Conservation (phyloP, 257 asterid species). For the Ocimum tenuiflorum region DNA sequence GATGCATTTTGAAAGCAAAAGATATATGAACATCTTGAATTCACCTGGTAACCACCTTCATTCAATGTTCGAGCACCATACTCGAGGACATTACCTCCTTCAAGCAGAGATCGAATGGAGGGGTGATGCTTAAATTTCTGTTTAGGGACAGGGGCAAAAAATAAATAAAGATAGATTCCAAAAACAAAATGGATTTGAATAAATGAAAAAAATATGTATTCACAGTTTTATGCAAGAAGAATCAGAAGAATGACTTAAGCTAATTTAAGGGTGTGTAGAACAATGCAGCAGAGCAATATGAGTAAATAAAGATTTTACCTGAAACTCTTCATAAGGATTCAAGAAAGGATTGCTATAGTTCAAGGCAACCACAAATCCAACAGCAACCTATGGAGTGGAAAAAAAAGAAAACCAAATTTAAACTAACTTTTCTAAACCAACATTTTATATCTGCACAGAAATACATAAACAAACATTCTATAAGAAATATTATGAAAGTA, state of each 20-base stretch:
- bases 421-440: neutral
- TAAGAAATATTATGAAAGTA: neutral
- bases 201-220: neutral
- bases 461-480: neutral
- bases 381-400: conserved; percentile 50
- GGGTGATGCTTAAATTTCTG: conserved; percentile 94
- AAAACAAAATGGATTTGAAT: too few species aligned
- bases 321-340: conserved; percentile 94
- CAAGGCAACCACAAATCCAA: conserved; percentile 83
- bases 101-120: conserved; percentile 71
- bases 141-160: neutral
- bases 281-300: conserved; percentile 1
- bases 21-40: conserved; percentile 11
- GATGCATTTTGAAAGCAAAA: neutral
- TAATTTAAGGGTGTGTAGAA: neutral
- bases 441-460: neutral
- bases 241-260: neutral
- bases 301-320: conserved; percentile 41
- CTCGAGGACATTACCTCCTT: conserved; percentile 76
- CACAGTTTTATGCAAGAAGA: neutral
- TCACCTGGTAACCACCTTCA: conserved; percentile 98
- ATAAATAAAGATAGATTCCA: neutral
- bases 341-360: conserved; percentile 81
- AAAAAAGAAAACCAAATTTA: neutral
- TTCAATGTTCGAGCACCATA: conserved; percentile 94